These are phyloP conservation scores for Delitschia confertaspora DNA, from an alignment of 495 filamentous ascomycete species.

Conservation along the genomic window DNA sequence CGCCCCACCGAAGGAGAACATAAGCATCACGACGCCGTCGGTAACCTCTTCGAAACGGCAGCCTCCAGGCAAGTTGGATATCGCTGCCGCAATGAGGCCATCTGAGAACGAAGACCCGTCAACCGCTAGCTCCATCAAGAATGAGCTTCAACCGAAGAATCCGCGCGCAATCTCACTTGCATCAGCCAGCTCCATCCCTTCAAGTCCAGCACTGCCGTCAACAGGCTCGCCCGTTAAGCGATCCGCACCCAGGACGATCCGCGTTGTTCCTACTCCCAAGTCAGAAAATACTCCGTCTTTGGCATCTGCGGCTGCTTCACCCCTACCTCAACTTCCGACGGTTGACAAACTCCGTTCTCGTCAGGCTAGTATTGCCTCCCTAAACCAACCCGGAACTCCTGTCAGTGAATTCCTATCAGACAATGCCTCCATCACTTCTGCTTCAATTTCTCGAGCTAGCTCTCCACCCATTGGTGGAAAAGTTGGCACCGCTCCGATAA, in stretches of 20 bases:
- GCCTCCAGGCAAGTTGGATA: slow-evolving; percentile 54
- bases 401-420: slow-evolving; percentile 69
- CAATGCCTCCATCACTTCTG: slow-evolving; percentile 64
- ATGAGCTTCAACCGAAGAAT: slow-evolving; percentile 15
- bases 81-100: slow-evolving; percentile 44
- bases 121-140: slow-evolving; percentile 6
- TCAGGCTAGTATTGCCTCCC: slow-evolving; percentile 50
- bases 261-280: slow-evolving; percentile 65
- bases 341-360: slow-evolving; percentile 43
- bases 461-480: slow-evolving; percentile 55
- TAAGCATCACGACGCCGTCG: neutral
- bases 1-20: slow-evolving; percentile 14
- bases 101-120: slow-evolving; percentile 18
- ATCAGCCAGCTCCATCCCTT: slow-evolving; percentile 36
- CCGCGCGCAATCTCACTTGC: slow-evolving; percentile 20
- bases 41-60: slow-evolving; percentile 41
- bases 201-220: slow-evolving; percentile 41
- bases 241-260: slow-evolving; percentile 46
- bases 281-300: slow-evolving; percentile 48
- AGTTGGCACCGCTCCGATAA: slow-evolving; percentile 67
- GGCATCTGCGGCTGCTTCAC: slow-evolving; percentile 30
- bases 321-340: slow-evolving; percentile 28
- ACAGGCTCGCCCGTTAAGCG: slow-evolving; percentile 43
- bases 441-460: slow-evolving; percentile 72
- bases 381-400: slow-evolving; percentile 68